Evolutionary conservation across 306 rosid species (phyloP).

Genomic region (Prunus davidiana): DNA sequence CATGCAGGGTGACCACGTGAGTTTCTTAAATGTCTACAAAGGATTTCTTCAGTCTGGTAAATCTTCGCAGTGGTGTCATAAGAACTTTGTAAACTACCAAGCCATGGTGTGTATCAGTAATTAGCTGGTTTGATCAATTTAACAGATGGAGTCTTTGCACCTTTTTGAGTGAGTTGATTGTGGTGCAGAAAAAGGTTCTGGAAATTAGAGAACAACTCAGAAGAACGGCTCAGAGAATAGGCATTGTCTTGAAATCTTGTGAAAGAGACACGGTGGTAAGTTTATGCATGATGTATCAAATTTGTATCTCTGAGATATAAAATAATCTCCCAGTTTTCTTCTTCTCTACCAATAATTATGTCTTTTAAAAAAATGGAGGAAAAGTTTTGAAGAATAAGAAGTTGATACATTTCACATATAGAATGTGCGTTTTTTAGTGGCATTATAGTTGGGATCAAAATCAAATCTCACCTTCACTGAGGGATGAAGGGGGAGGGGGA

Average conservation of each 20-base stretch:
- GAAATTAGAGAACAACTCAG: slow-evolving; percentile 91
- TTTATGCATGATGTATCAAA: background rate
- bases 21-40: slow-evolving; percentile 84
- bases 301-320: slow-evolving; percentile 1
- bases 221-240: slow-evolving; percentile 80
- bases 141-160: background rate
- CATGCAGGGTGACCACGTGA: slow-evolving; percentile 87
- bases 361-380: background rate
- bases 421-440: background rate
- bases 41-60: slow-evolving; percentile 91
- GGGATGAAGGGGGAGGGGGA: background rate
- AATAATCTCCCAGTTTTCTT: background rate
- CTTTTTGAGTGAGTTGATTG: background rate
- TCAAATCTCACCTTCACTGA: background rate
- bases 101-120: slow-evolving; percentile 68
- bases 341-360: background rate
- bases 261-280: slow-evolving; percentile 68
- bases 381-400: background rate
- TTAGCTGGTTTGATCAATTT: background rate
- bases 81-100: slow-evolving; percentile 79
- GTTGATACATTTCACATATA: background rate
- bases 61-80: slow-evolving; percentile 96
- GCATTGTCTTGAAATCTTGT: slow-evolving; percentile 69
- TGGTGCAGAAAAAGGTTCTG: slow-evolving; percentile 70
- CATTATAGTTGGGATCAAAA: background rate